phyloP scores from a whole-genome alignment of 2,329 filamentous ascomycete genomes.

The Furcasterigmium furcatum region DNA sequence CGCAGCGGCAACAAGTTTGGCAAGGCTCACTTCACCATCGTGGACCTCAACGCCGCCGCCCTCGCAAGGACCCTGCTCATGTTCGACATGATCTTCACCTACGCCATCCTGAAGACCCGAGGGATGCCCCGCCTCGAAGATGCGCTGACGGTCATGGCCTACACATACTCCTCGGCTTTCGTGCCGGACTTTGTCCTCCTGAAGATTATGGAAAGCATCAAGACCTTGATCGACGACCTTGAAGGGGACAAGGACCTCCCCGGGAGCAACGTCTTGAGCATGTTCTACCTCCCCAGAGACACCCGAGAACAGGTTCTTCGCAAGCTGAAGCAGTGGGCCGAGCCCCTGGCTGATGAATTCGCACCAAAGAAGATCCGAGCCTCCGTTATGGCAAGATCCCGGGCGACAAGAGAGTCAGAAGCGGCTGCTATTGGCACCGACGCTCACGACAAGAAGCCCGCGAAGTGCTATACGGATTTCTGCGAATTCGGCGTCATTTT shows the following conservation, averaged over 20 bases:
- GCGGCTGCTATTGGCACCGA: background rate
- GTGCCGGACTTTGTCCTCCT: constrained; percentile 13
- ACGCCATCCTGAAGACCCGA: background rate
- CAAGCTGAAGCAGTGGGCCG: constrained; percentile 7
- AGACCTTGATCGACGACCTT: constrained; percentile 10
- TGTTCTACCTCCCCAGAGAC: background rate
- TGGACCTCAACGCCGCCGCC: constrained; percentile 17
- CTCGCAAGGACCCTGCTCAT: constrained; percentile 18
- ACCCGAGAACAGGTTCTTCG: constrained; percentile 9
- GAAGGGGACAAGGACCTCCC: constrained; percentile 5
- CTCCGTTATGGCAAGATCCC: background rate
- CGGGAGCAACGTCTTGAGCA: constrained; percentile 10
- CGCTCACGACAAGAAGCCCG: background rate
- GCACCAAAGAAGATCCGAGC: background rate
- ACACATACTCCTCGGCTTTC: constrained; percentile 13
- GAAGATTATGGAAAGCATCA: constrained; percentile 14
- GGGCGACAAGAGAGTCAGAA: background rate
- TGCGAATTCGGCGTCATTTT: background rate
- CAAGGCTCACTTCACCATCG: constrained; percentile 15
- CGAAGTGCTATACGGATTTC: background rate
- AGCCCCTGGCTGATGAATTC: constrained; percentile 10
- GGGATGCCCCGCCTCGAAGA: constrained; percentile 6
- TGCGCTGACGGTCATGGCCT: constrained; percentile 12
- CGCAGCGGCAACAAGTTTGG: background rate
- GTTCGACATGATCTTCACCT: constrained; percentile 10